Evolutionary conservation across 139 green algal species (phyloP).

Genomic region (Dunaliella sp.): DNA sequence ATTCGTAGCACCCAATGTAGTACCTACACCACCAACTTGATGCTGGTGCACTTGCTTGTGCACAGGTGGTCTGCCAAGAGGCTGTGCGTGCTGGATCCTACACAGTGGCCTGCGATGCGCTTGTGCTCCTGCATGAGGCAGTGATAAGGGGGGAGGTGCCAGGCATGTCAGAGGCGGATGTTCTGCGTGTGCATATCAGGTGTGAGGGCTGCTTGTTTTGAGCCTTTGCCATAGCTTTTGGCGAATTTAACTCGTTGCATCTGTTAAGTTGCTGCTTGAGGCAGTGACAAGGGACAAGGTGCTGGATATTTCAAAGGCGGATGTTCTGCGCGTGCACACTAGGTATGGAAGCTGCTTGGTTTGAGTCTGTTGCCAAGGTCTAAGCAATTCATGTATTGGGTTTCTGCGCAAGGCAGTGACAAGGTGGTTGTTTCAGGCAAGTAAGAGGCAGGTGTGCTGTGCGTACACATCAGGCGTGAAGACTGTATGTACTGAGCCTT

Average conservation of each 20-base stretch:
- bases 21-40: too few species aligned
- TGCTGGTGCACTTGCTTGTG: too few species aligned
- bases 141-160: background rate
- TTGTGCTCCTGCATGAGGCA: background rate
- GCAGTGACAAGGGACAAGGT: background rate
- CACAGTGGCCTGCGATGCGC: background rate
- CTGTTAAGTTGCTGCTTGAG: background rate
- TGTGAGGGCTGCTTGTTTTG: background rate
- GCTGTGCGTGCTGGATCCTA: background rate
- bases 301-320: background rate
- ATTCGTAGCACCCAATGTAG: too few species aligned
- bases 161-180: background rate
- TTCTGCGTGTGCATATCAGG: background rate
- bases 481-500: too few species aligned
- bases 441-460: background rate
- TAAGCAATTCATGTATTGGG: too few species aligned
- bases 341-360: background rate
- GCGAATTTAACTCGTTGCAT: too few species aligned
- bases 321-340: background rate
- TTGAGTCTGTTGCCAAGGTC: too few species aligned
- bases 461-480: background rate
- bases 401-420: background rate
- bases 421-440: background rate
- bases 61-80: background rate
- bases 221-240: too few species aligned